Evolutionary conservation across 768 basidiomycete genomes (phyloP).

Genomic region (Tylopilus cervinicoccineus): DNA sequence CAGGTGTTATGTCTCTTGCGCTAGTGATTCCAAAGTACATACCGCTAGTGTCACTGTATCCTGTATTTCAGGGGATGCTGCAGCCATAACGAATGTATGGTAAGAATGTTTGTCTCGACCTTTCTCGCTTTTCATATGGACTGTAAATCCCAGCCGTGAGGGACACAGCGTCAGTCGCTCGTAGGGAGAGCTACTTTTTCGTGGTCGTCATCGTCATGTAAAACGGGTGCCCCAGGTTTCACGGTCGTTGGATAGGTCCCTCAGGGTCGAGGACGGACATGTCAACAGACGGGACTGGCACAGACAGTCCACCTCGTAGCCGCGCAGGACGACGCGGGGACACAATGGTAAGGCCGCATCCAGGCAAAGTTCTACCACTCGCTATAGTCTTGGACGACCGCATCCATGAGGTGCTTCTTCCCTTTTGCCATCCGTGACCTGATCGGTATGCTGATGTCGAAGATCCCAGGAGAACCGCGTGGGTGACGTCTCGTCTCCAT

Average conservation of each 20-base stretch:
- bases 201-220: neutral
- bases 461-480: constrained; percentile 11
- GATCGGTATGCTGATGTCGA: constrained; percentile 8
- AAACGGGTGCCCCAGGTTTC: constrained; percentile 5
- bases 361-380: constrained; percentile 11
- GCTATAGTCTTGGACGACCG: constrained; percentile 2
- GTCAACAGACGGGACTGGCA: neutral
- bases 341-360: constrained; percentile 1
- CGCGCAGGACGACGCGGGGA: constrained; percentile 4
- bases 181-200: neutral
- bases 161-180: neutral
- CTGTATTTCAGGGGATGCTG: no score
- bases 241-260: constrained; percentile 6
- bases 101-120: constrained; percentile 2
- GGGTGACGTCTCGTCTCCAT: constrained; percentile 4
- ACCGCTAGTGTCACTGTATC: no score
- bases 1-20: no score
- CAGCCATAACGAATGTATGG: no score
- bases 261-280: neutral
- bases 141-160: constrained; percentile 7
- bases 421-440: constrained; percentile 10
- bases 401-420: constrained; percentile 10
- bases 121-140: constrained; percentile 6
- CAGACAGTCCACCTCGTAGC: neutral
- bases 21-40: no score